A percentile compares a stretch with the other conserved stretches of the same genome.
These are phyloP conservation scores for Ziziphus jujuba DNA, from an alignment of 306 rosid genomes.

Conservation along the genomic window DNA sequence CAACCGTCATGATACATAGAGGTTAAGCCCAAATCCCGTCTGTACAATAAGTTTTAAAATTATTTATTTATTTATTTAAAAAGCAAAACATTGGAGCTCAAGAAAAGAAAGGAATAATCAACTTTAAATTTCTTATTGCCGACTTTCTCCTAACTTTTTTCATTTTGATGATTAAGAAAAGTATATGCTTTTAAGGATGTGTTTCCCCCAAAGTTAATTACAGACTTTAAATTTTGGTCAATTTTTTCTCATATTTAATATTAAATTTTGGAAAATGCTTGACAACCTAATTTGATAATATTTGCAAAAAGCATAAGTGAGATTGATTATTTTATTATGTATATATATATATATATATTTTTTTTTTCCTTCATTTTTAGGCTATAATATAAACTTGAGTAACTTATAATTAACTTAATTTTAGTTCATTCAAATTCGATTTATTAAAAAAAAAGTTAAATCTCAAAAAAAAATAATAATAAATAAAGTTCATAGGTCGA, in stretches of 20 bases:
- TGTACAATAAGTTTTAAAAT: too few species aligned
- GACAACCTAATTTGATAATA: too few species aligned
- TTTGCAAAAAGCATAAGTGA: too few species aligned
- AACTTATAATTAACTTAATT: too few species aligned
- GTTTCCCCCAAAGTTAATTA: conserved; percentile 9
- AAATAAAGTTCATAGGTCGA: too few species aligned
- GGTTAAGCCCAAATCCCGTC: neutral
- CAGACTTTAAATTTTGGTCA: conserved; percentile 6
- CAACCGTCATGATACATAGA: neutral
- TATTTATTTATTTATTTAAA: neutral
- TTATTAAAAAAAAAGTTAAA: too few species aligned
- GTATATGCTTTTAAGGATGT: conserved; percentile 13
- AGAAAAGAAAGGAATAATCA: conserved; percentile 22
- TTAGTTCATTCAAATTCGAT: too few species aligned
- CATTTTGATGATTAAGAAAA: neutral
- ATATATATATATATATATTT: too few species aligned
- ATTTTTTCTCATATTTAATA: neutral
- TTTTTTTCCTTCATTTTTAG: too few species aligned
- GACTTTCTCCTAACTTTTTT: conserved; percentile 8
- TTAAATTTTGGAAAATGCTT: neutral
- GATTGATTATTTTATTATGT: too few species aligned
- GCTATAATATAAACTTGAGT: too few species aligned
- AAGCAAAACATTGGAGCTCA: conserved; percentile 1
- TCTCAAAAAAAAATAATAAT: too few species aligned
- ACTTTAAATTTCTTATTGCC: neutral